These are phyloP conservation scores for Saitozyma sp. DNA, from an alignment of 768 basidiomycete species.

Conservation along the genomic window DNA sequence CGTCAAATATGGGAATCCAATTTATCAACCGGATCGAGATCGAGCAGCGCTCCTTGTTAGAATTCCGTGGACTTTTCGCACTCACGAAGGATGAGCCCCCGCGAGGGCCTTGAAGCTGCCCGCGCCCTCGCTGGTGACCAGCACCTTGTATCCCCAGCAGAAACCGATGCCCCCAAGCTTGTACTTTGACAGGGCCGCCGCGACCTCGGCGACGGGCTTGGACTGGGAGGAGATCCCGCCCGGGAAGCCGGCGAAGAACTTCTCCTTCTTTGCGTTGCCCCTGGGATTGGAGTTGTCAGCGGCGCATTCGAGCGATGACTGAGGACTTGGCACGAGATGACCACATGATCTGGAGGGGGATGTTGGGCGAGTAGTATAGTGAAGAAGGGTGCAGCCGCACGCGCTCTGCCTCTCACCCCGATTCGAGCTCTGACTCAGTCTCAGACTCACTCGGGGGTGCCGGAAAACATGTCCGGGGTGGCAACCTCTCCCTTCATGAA, in stretches of 20 bases:
- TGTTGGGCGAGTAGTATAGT: no score
- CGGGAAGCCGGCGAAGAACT: slow-evolving; percentile 60
- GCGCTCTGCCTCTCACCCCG: slow-evolving; percentile 34
- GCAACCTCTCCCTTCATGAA: slow-evolving; percentile 62
- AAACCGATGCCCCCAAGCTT: slow-evolving; percentile 36
- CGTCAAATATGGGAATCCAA: no score
- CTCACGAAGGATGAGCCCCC: slow-evolving; percentile 60
- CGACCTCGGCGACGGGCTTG: slow-evolving; percentile 13
- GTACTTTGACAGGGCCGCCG: slow-evolving; percentile 24
- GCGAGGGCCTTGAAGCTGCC: slow-evolving; percentile 52
- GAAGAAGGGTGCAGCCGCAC: slow-evolving; percentile 53
- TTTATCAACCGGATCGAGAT: no score
- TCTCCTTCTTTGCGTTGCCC: slow-evolving; percentile 54
- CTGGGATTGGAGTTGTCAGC: slow-evolving; percentile 8
- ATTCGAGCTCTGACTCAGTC: not conserved
- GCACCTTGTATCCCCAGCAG: slow-evolving; percentile 46
- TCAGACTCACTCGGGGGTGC: slow-evolving; percentile 57
- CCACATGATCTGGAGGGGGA: slow-evolving; percentile 27
- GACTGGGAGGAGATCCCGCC: slow-evolving; percentile 54
- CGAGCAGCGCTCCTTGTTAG: no score
- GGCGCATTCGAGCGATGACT: slow-evolving; percentile 29
- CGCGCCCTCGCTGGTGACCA: slow-evolving; percentile 12
- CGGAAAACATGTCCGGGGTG: slow-evolving; percentile 59
- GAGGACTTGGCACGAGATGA: slow-evolving; percentile 18
- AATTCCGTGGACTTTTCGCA: no score